Conservation (phyloP, 495 filamentous ascomycete genomes). For the Bryoglossum gracile region DNA sequence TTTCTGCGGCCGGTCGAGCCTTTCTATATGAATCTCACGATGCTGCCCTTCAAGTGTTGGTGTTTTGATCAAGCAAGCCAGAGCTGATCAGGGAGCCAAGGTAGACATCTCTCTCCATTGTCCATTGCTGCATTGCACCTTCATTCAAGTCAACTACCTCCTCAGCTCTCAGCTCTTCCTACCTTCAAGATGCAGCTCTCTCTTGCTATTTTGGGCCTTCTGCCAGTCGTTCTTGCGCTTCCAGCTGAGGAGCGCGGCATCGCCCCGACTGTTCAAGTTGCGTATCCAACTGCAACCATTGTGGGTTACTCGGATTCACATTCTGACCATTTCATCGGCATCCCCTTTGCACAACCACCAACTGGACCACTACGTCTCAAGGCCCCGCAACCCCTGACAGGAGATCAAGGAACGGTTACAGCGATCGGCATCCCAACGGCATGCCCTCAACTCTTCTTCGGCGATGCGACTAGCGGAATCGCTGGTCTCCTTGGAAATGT, state of each 20-base stretch:
- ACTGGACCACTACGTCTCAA: conserved; percentile 51
- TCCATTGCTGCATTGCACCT: too few species aligned
- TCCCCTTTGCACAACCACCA: conserved; percentile 59
- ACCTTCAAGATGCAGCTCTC: conserved; percentile 10
- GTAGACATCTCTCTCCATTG: too few species aligned
- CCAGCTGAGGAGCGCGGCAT: conserved; percentile 7
- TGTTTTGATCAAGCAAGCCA: not conserved
- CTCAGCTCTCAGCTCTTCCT: not conserved
- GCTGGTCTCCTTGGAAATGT: conserved; percentile 44
- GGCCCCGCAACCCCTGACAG: conserved; percentile 45
- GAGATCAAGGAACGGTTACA: conserved; percentile 34
- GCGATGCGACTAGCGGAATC: conserved; percentile 35
- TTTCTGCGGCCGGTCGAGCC: not conserved
- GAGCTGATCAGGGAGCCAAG: too few species aligned
- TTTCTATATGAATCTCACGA: conserved; percentile 9
- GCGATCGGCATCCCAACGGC: conserved; percentile 38
- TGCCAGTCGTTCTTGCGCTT: conserved; percentile 10
- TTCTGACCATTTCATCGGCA: conserved; percentile 49
- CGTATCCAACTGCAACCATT: conserved; percentile 19
- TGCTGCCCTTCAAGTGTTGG: not conserved
- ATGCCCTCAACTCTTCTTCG: conserved; percentile 44
- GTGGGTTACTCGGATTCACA: conserved; percentile 7
- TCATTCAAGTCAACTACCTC: too few species aligned
- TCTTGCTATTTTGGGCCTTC: conserved; percentile 4
- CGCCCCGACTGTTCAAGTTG: conserved; percentile 18